These are phyloP conservation scores for Allomyces macrogynus DNA, from an alignment of 192 early-diverging fungal species.

Conservation along the genomic window DNA sequence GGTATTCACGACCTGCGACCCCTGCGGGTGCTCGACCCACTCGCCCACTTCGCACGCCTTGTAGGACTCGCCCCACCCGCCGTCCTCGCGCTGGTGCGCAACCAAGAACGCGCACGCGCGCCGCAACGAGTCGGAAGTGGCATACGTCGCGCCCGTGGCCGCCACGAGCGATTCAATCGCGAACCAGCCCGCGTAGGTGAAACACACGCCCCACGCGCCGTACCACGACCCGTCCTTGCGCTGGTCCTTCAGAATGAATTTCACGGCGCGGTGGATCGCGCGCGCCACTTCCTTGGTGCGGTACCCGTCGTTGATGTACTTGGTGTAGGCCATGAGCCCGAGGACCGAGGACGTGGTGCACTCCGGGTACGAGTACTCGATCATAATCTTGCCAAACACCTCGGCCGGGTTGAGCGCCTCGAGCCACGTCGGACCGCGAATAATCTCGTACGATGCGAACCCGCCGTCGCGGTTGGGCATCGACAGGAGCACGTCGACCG, in stretches of 20 bases:
- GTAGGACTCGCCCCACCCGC: constrained; percentile 96
- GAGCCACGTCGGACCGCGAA: constrained; percentile 55
- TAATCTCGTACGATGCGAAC: constrained; percentile 78
- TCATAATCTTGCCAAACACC: constrained; percentile 96
- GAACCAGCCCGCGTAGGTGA: constrained; percentile 91
- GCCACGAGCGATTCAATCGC: constrained; percentile 58
- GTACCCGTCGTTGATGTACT: constrained; percentile 47
- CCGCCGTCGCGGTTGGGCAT: constrained; percentile 88
- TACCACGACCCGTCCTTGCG: constrained; percentile 73
- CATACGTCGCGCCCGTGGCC: constrained; percentile 60
- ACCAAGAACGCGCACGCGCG: constrained; percentile 77
- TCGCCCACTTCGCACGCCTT: constrained; percentile 52
- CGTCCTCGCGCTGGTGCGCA: constrained; percentile 68
- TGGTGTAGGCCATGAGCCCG: constrained; percentile 54
- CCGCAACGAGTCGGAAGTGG: constrained; percentile 3
- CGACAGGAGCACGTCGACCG: constrained; percentile 72
- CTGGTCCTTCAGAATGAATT: constrained; percentile 59
- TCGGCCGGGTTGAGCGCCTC: constrained; percentile 88
- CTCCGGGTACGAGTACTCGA: constrained; percentile 91
- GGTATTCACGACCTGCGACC: constrained; percentile 80
- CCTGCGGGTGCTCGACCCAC: constrained; percentile 35
- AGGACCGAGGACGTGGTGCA: constrained; percentile 88
- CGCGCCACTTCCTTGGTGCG: constrained; percentile 55
- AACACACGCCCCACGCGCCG: constrained; percentile 93
- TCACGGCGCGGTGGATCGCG: constrained; percentile 30